Conservation (phyloP, 2,329 filamentous ascomycete genomes). For the Colletotrichum noveboracense region DNA sequence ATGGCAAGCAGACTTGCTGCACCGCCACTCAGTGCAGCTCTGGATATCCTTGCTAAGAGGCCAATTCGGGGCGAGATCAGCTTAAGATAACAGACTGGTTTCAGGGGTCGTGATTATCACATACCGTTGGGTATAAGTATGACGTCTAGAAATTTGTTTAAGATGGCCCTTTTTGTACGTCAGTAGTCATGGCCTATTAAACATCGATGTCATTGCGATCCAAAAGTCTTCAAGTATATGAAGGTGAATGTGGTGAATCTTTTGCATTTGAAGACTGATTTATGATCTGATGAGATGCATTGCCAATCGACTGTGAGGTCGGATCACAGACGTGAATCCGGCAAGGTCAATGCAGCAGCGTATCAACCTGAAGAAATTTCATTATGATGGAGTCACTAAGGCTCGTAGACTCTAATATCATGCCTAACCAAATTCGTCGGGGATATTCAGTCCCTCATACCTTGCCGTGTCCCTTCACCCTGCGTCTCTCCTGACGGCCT, state of each 20-base stretch:
- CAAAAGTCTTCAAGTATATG: background rate
- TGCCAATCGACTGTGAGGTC: background rate
- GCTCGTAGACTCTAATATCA: background rate
- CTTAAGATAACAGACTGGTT: background rate
- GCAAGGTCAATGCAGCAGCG: fast-evolving
- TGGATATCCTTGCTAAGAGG: background rate
- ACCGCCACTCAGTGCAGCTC: background rate
- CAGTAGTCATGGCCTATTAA: background rate
- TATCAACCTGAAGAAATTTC: fast-evolving
- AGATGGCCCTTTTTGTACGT: background rate
- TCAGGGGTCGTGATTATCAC: background rate
- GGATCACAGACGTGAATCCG: background rate
- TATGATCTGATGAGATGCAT: background rate
- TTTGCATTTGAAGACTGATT: background rate
- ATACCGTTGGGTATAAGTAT: background rate
- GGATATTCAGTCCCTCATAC: background rate
- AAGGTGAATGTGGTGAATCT: background rate
- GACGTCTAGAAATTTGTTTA: background rate
- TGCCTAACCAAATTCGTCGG: background rate
- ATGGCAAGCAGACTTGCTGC: background rate
- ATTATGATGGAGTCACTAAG: background rate
- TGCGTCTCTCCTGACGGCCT: background rate
- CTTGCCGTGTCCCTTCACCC: background rate
- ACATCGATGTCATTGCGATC: fast-evolving
- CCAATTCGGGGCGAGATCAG: background rate